These are phyloP conservation scores for Phytophthora podocarpi DNA, from an alignment of 352 stramenopile genomes.

Conservation along the genomic window DNA sequence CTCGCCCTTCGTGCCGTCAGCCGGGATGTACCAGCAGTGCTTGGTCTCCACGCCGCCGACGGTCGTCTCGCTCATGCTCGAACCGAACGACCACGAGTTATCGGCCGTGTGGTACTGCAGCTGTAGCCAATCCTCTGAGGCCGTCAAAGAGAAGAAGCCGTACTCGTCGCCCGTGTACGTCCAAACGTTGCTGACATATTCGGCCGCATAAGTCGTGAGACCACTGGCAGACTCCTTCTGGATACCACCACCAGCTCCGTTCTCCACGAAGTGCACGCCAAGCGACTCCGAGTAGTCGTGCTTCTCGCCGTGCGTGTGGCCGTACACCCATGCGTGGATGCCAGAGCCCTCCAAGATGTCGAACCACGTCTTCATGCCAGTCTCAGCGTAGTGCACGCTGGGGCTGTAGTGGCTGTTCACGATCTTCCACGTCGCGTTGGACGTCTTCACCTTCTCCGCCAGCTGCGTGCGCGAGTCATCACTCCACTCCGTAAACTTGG, in stretches of 20 bases:
- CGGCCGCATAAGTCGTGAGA: slow-evolving; percentile 55
- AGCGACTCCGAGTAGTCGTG: slow-evolving; percentile 68
- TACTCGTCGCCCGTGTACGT: slow-evolving; percentile 68
- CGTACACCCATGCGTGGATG: slow-evolving; percentile 52
- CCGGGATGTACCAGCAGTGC: slow-evolving; percentile 80
- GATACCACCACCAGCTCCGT: slow-evolving; percentile 78
- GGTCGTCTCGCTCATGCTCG: slow-evolving; percentile 44
- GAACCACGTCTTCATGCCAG: slow-evolving; percentile 53
- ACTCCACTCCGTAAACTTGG: slow-evolving; percentile 63
- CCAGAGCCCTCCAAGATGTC: slow-evolving; percentile 44
- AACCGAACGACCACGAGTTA: slow-evolving; percentile 55
- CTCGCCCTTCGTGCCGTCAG: slow-evolving; percentile 40
- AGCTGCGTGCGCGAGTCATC: slow-evolving; percentile 63
- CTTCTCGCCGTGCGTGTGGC: slow-evolving; percentile 77
- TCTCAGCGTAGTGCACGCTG: slow-evolving; percentile 52
- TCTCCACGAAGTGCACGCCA: slow-evolving; percentile 78
- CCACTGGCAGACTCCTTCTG: slow-evolving; percentile 76
- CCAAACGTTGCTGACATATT: slow-evolving; percentile 71
- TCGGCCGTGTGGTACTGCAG: slow-evolving; percentile 77
- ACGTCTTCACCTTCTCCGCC: slow-evolving; percentile 44
- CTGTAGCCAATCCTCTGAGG: slow-evolving; percentile 66
- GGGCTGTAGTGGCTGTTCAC: slow-evolving; percentile 75
- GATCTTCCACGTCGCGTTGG: slow-evolving; percentile 70
- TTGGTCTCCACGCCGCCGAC: slow-evolving; percentile 61
- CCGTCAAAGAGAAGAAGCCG: slow-evolving; percentile 69